Percentiles rank a stretch among this genome's conserved stretches.
These are phyloP conservation scores for Geranium brycei DNA, from an alignment of 345 rosid species.

Conservation along the genomic window DNA sequence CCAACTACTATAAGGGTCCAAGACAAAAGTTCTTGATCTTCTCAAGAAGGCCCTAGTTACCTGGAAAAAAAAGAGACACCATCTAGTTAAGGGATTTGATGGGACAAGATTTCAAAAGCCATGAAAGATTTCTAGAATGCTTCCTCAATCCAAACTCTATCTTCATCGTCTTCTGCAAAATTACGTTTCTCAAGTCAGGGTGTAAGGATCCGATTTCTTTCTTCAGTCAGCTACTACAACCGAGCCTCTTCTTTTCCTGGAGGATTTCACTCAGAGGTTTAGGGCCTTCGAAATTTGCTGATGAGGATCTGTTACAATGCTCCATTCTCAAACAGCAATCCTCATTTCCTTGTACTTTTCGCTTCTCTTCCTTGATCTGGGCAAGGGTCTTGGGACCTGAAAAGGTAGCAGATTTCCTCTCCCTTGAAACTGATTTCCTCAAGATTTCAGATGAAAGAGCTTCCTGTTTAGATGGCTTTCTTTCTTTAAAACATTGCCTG, in stretches of 20 bases:
- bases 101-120: not conserved
- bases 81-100: no score
- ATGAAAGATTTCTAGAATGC: not conserved
- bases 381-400: conserved; percentile 43
- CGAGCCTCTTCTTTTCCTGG: conserved; percentile 22
- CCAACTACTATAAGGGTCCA: not conserved
- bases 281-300: conserved; percentile 34
- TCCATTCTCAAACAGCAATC: conserved; percentile 2
- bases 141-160: not conserved
- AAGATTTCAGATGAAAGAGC: conserved; percentile 13
- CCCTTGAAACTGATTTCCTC: conserved; percentile 19
- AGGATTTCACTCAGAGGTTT: conserved; percentile 48
- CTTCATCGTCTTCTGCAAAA: not conserved
- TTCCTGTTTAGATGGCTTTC: conserved; percentile 11
- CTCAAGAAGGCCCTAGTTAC: not conserved
- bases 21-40: not conserved
- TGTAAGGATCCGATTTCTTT: no score
- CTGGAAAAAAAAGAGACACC: not conserved
- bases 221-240: not conserved
- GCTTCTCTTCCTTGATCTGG: conserved; percentile 41
- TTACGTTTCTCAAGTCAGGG: no score
- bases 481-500: conserved; percentile 15
- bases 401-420: conserved; percentile 22
- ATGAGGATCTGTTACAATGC: conserved; percentile 3
- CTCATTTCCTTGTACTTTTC: conserved; percentile 14